Conservation (phyloP, 352 stramenopile genomes). For the Vaucheria bursata region DNA sequence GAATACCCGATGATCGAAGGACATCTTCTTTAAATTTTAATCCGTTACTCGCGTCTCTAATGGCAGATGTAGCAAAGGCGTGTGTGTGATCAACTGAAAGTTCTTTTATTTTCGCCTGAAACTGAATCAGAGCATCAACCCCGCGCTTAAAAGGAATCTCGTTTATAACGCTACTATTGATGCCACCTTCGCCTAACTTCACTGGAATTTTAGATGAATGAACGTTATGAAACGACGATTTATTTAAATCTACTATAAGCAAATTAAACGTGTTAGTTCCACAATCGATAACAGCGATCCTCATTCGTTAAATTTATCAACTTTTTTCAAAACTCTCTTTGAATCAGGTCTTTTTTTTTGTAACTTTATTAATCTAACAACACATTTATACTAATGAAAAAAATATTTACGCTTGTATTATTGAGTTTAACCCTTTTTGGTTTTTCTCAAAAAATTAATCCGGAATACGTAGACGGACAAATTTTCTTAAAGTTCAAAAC, state of each 20-base stretch:
- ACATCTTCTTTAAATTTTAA: neutral
- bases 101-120: neutral
- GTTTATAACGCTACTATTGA: neutral
- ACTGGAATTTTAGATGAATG: neutral
- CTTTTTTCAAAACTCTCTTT: neutral
- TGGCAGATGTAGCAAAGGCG: neutral
- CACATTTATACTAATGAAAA: no score
- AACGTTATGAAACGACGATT: neutral
- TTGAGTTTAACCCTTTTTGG: no score
- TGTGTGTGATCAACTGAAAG: neutral
- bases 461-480: no score
- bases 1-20: neutral
- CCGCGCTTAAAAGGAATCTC: neutral
- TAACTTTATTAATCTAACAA: no score
- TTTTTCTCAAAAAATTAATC: no score
- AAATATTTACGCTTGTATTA: no score
- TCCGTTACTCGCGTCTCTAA: neutral
- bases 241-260: neutral
- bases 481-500: no score
- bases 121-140: neutral
- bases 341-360: neutral
- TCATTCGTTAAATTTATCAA: neutral
- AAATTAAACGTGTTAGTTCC: neutral
- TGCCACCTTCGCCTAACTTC: neutral
- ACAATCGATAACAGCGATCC: neutral